Conservation (phyloP, 2,329 filamentous ascomycete species). For the Neocatenulostroma microsporum region DNA sequence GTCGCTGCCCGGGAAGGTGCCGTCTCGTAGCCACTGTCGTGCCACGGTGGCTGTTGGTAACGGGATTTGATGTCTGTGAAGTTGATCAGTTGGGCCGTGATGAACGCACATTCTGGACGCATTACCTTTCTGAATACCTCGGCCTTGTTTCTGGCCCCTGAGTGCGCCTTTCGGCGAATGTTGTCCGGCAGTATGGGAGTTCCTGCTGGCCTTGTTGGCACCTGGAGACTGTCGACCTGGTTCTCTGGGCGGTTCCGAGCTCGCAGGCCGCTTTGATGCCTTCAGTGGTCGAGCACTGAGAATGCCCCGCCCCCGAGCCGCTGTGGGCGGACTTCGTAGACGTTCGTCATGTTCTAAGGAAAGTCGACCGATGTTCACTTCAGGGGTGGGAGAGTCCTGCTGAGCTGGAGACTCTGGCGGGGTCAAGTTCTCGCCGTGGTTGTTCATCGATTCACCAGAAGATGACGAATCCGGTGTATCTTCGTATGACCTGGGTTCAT, state of each 20-base stretch:
- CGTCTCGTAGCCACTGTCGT: conserved; percentile 12
- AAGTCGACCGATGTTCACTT: conserved; percentile 9
- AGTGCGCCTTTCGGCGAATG: conserved; percentile 4
- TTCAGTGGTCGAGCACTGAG: background rate
- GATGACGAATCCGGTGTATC: conserved; percentile 1
- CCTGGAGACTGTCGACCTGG: conserved; percentile 5
- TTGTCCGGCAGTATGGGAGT: background rate
- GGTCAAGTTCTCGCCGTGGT: conserved; percentile 7
- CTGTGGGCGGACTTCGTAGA: background rate
- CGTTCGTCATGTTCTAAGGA: conserved; percentile 9
- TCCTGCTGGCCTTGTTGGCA: background rate
- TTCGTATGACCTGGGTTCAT: conserved; percentile 4
- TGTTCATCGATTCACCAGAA: conserved; percentile 14
- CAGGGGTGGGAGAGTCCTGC: conserved; percentile 1
- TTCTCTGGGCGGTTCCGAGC: conserved; percentile 5
- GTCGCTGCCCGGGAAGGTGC: conserved; percentile 6
- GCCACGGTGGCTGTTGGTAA: background rate
- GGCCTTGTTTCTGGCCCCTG: too few species aligned
- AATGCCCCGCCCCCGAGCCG: conserved; percentile 6
- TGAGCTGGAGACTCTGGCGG: conserved; percentile 9
- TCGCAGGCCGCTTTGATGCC: conserved; percentile 9
- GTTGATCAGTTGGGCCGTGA: background rate
- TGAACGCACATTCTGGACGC: conserved; percentile 1
- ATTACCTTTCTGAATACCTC: too few species aligned
- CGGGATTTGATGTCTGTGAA: too few species aligned